Evolutionary conservation across 352 stramenopile species (phyloP).

Genomic region (Phytophthora podocarpi): DNA sequence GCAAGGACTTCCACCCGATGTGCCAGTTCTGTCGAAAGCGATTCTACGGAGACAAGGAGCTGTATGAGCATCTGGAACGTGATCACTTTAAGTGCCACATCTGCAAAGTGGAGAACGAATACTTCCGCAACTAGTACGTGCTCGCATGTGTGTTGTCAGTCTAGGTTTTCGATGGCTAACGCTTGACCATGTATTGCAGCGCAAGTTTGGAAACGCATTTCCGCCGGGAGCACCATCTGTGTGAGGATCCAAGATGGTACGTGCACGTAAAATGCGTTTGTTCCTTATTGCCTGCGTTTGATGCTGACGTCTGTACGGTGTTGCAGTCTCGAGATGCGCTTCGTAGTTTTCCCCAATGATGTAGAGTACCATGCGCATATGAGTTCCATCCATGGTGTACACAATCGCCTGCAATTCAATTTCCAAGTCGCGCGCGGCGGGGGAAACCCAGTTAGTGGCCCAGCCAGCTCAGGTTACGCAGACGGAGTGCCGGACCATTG

Average conservation of each 20-base stretch:
- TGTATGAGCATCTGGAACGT: constrained; percentile 88
- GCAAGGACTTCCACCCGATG: constrained; percentile 86
- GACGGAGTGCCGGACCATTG: constrained; percentile 64
- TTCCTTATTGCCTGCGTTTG: not conserved
- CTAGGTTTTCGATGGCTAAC: constrained; percentile 3
- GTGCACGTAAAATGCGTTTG: not conserved
- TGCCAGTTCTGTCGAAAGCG: constrained; percentile 90
- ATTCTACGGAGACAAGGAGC: constrained; percentile 85
- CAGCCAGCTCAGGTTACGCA: constrained; percentile 15
- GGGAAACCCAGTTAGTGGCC: constrained; percentile 58
- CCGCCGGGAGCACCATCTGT: constrained; percentile 80
- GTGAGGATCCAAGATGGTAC: constrained; percentile 83
- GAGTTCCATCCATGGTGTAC: constrained; percentile 71
- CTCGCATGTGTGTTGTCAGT: not conserved
- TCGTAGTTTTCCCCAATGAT: constrained; percentile 87
- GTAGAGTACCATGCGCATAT: constrained; percentile 90
- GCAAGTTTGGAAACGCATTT: constrained; percentile 87
- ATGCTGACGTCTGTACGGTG: constrained; percentile 5
- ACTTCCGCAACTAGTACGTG: constrained; percentile 89
- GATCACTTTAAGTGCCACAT: constrained; percentile 93
- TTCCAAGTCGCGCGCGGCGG: constrained; percentile 71
- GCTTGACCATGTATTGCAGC: constrained; percentile 36
- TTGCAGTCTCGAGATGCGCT: constrained; percentile 79
- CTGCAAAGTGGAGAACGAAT: constrained; percentile 87
- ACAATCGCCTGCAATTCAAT: constrained; percentile 76